Conservation (phyloP, 1,139 yeast genomes). For the Diutina mesorugosa region DNA sequence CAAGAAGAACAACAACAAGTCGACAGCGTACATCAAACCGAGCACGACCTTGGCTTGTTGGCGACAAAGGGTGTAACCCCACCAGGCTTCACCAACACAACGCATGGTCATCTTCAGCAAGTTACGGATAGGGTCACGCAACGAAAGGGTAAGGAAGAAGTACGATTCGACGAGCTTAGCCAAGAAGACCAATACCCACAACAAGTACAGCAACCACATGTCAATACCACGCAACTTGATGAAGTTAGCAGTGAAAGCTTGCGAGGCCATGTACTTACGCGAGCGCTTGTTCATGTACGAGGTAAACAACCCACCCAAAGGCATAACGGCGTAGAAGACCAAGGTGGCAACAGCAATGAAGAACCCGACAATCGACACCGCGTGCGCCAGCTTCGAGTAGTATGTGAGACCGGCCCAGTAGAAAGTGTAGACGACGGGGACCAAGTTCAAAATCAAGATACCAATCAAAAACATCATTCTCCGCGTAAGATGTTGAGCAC, state of each 20-base stretch:
- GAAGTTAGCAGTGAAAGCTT: conserved; percentile 91
- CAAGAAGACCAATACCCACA: conserved; percentile 80
- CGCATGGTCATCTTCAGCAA: conserved; percentile 35
- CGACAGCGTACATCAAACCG: conserved; percentile 87
- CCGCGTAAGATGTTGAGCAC: conserved; percentile 92
- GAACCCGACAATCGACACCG: conserved; percentile 81
- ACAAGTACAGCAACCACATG: conserved; percentile 91
- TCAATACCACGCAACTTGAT: conserved; percentile 73
- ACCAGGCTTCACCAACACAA: conserved; percentile 82
- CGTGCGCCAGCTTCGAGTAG: conserved; percentile 63
- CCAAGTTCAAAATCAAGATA: conserved; percentile 62
- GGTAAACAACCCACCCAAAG: conserved; percentile 92
- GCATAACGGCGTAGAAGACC: conserved; percentile 85
- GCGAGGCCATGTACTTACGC: conserved; percentile 85
- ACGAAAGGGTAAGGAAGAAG: conserved; percentile 78
- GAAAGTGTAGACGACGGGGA: conserved; percentile 79
- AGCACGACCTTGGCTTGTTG: conserved; percentile 81
- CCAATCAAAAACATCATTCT: conserved; percentile 65
- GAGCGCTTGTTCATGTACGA: conserved; percentile 83
- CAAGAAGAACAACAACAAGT: conserved; percentile 88
- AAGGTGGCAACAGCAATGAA: conserved; percentile 78
- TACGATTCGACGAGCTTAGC: conserved; percentile 88
- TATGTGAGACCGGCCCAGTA: conserved; percentile 64
- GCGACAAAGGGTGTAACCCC: conserved; percentile 57
- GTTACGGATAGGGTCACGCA: conserved; percentile 87